Evolutionary conservation across 2,329 filamentous ascomycete genomes (phyloP).

Genomic region (Emmonsia crescens): DNA sequence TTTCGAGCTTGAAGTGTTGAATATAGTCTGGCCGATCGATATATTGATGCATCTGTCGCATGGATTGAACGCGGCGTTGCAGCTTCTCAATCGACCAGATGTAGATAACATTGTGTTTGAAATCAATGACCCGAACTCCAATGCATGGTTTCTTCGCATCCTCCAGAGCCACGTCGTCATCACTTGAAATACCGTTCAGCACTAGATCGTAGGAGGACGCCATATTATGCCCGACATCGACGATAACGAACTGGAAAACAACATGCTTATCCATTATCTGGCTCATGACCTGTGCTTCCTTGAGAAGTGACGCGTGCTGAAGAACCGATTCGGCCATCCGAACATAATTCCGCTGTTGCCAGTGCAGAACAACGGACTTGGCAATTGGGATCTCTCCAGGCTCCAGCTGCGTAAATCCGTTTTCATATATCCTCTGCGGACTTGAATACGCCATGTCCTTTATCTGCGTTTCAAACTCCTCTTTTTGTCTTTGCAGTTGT

Average conservation of each 20-base stretch:
- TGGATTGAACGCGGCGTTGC: constrained; percentile 71
- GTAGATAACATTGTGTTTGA: constrained; percentile 72
- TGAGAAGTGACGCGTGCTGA: constrained; percentile 75
- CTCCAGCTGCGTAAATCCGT: constrained; percentile 45
- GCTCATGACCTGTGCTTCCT: constrained; percentile 97
- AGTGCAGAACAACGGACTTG: constrained; percentile 56
- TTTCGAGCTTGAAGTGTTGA: constrained; percentile 82
- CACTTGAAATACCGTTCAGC: constrained; percentile 75
- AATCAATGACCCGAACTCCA: constrained; percentile 81
- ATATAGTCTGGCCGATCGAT: constrained; percentile 90
- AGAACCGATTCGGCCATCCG: constrained; percentile 87
- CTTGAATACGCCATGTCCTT: constrained; percentile 53
- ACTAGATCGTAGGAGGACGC: constrained; percentile 96
- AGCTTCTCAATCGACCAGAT: constrained; percentile 94
- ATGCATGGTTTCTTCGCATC: constrained; percentile 80
- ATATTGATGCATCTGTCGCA: constrained; percentile 96
- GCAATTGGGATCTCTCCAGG: constrained; percentile 63
- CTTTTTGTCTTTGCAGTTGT: constrained; percentile 71
- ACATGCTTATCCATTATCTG: constrained; percentile 89
- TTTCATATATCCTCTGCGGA: constrained; percentile 42
- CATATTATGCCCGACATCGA: constrained; percentile 77
- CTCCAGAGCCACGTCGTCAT: constrained; percentile 75
- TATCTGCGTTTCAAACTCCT: constrained; percentile 73
- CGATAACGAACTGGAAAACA: constrained; percentile 86
- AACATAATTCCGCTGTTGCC: constrained; percentile 78